Evolutionary conservation across 306 rosid species (phyloP), one percentile per base, ranked within the genome.

Genomic region (Trifolium subterraneum): DNA sequence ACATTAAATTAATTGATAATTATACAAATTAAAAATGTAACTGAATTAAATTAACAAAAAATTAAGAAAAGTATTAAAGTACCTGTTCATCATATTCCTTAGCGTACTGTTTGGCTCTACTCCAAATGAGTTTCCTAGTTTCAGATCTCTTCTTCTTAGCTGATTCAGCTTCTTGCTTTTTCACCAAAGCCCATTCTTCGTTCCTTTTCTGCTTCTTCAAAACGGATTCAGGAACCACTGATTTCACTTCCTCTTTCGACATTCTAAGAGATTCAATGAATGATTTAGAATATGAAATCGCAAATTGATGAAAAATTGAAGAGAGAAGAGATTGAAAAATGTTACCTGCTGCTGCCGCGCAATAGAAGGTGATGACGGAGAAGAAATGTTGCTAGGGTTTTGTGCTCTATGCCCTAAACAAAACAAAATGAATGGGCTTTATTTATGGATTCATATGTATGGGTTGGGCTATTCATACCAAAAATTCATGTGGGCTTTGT

Each of bases 71-170:
- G 12, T 12, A 44, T 13, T 44, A 4, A 1, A 13, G 3, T 42
- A 87, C 94, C 86, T 81, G 82, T 8, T 89, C 87, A 23, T 80
- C 96, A 44, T 89, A 92, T 33, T 92, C 91, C 84, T 78, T 74
- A 0, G 87, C 81, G 64, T 89, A 92, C 16, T 48, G 79, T 74
- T 89, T 88, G 14, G 97, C 96, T 66, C 88, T 80, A 78, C 65
- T 85, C 51, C 23, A 92, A 33, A 92, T 92, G 59, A 89, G 48
- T 77, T 87, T 89, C 10, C 93, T 73, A 22, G 85, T 87, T 59
- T 84, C 81, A 45, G 62, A 47, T 7, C 84, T 86, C 67, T 78
- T 85, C 73, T 83, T 83, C 78, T 86, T 87, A 0, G 80, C 78
- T 22, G 87, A 76, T 14, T 75, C 90, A 1, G 65, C 36, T 1